A percentile compares a stretch with the other conserved stretches of the same genome.
Conservation (phyloP, 352 stramenopile species). For the Globisporangium solare region DNA sequence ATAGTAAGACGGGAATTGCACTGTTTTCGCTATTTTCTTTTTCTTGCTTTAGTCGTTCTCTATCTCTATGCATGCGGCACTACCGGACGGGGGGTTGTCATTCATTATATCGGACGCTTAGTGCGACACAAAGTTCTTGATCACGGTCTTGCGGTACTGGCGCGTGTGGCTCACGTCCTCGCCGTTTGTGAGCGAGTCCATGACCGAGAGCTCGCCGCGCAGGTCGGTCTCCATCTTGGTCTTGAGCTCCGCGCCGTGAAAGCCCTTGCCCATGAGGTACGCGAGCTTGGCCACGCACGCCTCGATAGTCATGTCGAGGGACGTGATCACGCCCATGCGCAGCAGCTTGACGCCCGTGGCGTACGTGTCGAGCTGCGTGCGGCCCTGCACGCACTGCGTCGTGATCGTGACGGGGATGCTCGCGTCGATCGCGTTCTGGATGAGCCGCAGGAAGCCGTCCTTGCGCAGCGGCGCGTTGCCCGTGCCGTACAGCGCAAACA, state of each 20-base stretch:
- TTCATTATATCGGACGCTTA: slow-evolving; percentile 19
- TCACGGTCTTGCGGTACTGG: slow-evolving; percentile 71
- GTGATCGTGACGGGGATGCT: slow-evolving; percentile 91
- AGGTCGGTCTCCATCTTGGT: slow-evolving; percentile 81
- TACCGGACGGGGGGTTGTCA: too few species aligned
- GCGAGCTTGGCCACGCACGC: slow-evolving; percentile 91
- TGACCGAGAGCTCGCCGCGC: slow-evolving; percentile 74
- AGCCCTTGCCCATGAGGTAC: slow-evolving; percentile 92
- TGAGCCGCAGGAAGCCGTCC: slow-evolving; percentile 82
- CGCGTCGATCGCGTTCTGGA: slow-evolving; percentile 70
- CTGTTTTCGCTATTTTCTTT: not conserved
- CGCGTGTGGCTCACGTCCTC: slow-evolving; percentile 59
- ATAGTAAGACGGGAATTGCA: too few species aligned
- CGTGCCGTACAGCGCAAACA: slow-evolving; percentile 95
- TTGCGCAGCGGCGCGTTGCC: slow-evolving; percentile 92
- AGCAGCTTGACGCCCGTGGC: slow-evolving; percentile 88
- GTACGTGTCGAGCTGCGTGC: slow-evolving; percentile 92
- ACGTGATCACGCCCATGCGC: slow-evolving; percentile 92
- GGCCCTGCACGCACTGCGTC: slow-evolving; percentile 93
- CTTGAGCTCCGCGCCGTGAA: slow-evolving; percentile 58
- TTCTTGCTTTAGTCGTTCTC: not conserved
- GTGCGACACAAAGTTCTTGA: slow-evolving; percentile 71
- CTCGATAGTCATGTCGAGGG: slow-evolving; percentile 96
- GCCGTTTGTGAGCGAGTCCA: slow-evolving; percentile 54
- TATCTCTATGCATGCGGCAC: not conserved